These are phyloP conservation scores for Diplodia sapinea DNA, from an alignment of 2,329 filamentous ascomycete genomes.

Conservation along the genomic window DNA sequence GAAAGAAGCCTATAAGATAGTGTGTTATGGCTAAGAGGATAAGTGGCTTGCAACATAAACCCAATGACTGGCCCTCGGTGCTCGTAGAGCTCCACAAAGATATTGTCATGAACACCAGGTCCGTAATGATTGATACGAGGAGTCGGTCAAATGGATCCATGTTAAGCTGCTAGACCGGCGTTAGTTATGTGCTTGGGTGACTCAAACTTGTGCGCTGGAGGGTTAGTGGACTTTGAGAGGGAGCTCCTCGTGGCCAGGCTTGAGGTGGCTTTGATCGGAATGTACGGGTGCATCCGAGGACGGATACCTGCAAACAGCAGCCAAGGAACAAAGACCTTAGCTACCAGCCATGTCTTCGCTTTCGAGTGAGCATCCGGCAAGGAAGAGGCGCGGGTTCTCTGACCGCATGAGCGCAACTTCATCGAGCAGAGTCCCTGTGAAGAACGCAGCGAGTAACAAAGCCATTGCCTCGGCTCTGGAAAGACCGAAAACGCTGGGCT, in stretches of 20 bases:
- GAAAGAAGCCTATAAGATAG: background rate
- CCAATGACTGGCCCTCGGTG: background rate
- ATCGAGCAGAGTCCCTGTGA: background rate
- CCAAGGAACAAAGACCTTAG: background rate
- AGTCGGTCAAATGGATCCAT: background rate
- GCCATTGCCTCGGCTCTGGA: background rate
- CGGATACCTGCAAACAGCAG: conserved; percentile 4
- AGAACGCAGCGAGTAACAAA: too few relatives aligned
- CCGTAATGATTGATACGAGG: background rate
- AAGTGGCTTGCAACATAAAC: background rate
- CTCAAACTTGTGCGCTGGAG: background rate
- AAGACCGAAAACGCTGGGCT: background rate
- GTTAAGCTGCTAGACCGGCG: background rate
- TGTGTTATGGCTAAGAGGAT: background rate
- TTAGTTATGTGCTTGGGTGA: background rate
- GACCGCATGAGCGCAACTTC: background rate
- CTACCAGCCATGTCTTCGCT: background rate
- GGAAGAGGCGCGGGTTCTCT: too few relatives aligned
- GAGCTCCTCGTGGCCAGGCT: background rate
- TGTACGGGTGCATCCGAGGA: conserved; percentile 6
- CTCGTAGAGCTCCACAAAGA: background rate
- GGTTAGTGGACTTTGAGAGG: background rate
- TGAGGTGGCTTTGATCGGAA: background rate
- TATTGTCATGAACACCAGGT: background rate
- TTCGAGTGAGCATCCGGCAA: too few relatives aligned